Evolutionary conservation across 495 filamentous ascomycete genomes (phyloP), one percentile per base, ranked within the genome.

Genomic region (Physcia stellaris): DNA sequence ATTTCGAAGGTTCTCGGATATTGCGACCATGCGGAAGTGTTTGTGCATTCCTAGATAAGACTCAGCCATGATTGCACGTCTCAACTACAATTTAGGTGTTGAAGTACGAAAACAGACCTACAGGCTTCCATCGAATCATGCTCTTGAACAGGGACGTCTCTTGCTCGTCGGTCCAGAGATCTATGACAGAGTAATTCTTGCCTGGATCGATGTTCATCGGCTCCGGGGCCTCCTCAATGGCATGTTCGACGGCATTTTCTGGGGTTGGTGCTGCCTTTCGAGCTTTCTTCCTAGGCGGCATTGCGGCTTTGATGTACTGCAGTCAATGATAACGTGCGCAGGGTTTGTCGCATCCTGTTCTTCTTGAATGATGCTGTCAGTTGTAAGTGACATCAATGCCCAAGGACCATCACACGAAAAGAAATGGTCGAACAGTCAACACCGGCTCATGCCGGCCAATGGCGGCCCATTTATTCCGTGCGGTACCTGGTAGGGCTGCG

Each of bases 1-100:
- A 48, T 81, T 85, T 44, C 80, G 78, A 43, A 98, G 69, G 50
- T 83, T 77, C 41, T 90, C 77, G 12, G 83, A 79, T 23, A 98
- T 86, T 3, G 84, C 76, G 40, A 95, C 76, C 66, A 96, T 88
- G 17, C 85, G 83, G 56, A 98, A 96, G 60, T 96, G 87, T 59
- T 92, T 96, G 63, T 98, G 88, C 66, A 98, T 79, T 35, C 88
- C 88, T 94, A 41, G 15, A n/a, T n/a, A n/a, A n/a, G n/a, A n/a
- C n/a, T n/a, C n/a, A n/a, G n/a, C 11, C 24, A n/a, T n/a, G n/a
- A n/a, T n/a, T n/a, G n/a, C n/a, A n/a, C 12, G 9, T 21, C 31
- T 41, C n/a, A n/a, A n/a, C n/a, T n/a, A n/a, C n/a, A n/a, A n/a
- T n/a, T n/a, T n/a, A n/a, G 13, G 22, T 6, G 15, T 12, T 23